These are phyloP conservation scores for Gonapodya prolifera DNA, from an alignment of 192 early-diverging fungal genomes.

Conservation along the genomic window DNA sequence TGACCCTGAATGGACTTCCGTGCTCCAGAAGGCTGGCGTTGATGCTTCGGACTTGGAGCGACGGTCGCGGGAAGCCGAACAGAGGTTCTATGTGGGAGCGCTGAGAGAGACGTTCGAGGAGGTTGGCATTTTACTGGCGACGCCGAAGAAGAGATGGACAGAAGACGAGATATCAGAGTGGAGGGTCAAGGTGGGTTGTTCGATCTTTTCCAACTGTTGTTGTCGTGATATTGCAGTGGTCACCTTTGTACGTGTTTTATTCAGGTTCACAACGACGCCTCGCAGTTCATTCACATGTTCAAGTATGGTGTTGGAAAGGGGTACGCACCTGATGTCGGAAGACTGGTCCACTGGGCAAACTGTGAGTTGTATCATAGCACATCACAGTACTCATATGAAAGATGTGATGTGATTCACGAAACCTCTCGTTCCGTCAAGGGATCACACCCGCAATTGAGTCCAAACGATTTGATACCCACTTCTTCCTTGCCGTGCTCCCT, in stretches of 20 bases:
- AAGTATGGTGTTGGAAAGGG: neutral
- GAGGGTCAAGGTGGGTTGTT: neutral
- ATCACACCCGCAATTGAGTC: neutral
- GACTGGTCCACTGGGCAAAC: conserved; percentile 2
- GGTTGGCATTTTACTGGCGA: neutral
- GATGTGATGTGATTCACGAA: too few relatives aligned
- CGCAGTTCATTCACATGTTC: neutral
- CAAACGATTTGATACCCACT: neutral
- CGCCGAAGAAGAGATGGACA: neutral
- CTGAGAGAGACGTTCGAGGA: neutral
- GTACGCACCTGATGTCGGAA: neutral
- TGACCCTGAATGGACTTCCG: neutral
- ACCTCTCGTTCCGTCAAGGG: neutral
- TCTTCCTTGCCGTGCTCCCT: neutral
- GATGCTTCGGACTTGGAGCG: neutral
- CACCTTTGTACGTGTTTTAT: neutral
- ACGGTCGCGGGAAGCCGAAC: neutral
- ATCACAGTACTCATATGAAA: too few relatives aligned
- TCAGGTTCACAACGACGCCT: neutral
- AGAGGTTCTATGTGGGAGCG: neutral
- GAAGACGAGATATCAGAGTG: neutral
- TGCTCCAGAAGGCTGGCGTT: neutral
- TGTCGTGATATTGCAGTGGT: neutral
- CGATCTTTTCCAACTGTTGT: neutral
- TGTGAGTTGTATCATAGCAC: neutral